Evolutionary conservation across 192 early-diverging fungal genomes (phyloP).

Genomic region (Backusella luteola): DNA sequence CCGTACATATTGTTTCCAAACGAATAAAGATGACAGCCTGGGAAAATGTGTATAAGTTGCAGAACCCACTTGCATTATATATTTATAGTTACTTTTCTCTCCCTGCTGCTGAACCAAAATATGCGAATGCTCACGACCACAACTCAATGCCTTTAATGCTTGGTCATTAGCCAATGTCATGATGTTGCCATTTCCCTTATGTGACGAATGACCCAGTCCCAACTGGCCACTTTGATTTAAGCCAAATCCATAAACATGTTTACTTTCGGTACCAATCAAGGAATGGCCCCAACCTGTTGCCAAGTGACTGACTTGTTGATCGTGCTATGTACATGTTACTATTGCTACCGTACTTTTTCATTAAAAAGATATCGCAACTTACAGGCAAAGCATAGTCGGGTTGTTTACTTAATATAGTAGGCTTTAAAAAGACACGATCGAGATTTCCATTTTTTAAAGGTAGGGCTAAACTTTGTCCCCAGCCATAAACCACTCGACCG

Average conservation of each 20-base stretch:
- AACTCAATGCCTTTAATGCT: slow-evolving; percentile 38
- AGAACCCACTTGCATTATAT: background rate
- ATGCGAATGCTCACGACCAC: slow-evolving; percentile 70
- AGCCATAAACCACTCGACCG: slow-evolving; percentile 16
- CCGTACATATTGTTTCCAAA: slow-evolving; percentile 72
- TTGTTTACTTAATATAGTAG: slow-evolving; percentile 9
- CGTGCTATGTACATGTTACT: background rate
- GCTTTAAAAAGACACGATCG: slow-evolving; percentile 1
- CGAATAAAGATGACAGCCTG: slow-evolving; percentile 34
- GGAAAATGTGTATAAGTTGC: background rate
- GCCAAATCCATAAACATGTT: slow-evolving; percentile 27
- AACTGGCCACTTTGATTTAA: slow-evolving; percentile 33
- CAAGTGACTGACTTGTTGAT: slow-evolving; percentile 18
- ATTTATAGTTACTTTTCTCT: background rate
- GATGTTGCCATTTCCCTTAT: background rate
- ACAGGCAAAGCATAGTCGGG: slow-evolving; percentile 23
- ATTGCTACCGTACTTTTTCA: background rate
- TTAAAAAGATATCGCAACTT: background rate
- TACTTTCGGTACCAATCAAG: slow-evolving; percentile 10
- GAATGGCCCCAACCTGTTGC: slow-evolving; percentile 40
- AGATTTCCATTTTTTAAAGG: slow-evolving; percentile 14
- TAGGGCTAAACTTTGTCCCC: slow-evolving; percentile 22
- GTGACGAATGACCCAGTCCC: slow-evolving; percentile 13
- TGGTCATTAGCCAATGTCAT: background rate
- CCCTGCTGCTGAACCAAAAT: slow-evolving; percentile 22